phyloP scores from a whole-genome alignment of 176 grass and related monocot species.

The Juncus inflexus region DNA sequence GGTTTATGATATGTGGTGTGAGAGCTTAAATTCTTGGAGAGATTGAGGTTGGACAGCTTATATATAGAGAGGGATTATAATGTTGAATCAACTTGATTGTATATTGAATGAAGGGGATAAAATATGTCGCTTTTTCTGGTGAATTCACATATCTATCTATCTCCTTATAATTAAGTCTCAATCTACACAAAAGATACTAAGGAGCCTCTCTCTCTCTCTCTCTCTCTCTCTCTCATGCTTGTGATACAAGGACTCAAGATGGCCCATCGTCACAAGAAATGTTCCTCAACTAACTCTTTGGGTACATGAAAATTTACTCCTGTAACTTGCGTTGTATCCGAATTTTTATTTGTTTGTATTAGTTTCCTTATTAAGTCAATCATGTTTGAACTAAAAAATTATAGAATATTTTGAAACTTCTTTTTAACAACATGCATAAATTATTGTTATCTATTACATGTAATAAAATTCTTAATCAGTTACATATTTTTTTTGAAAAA shows the following conservation, averaged over 20 bases:
- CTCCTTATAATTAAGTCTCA: conserved; percentile 14
- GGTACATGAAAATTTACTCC: too few species aligned
- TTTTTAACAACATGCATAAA: too few species aligned
- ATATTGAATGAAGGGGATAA: conserved; percentile 26
- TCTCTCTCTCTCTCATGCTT: not conserved
- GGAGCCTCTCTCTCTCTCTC: conserved; percentile 5
- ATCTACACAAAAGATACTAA: conserved; percentile 15
- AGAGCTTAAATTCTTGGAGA: conserved; percentile 25
- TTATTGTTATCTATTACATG: too few species aligned
- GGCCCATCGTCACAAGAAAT: conserved; percentile 25
- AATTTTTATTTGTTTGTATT: too few species aligned
- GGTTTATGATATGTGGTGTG: not conserved
- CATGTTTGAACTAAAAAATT: too few species aligned
- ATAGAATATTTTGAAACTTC: too few species aligned
- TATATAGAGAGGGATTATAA: conserved; percentile 13
- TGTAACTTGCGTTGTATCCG: too few species aligned
- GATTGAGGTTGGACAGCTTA: not conserved
- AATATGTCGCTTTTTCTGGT: not conserved
- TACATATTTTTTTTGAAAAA: too few species aligned
- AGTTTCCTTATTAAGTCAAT: too few species aligned
- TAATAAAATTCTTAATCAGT: too few species aligned
- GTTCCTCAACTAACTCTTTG: not conserved
- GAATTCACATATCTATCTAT: conserved; percentile 25
- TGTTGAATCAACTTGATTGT: not conserved
- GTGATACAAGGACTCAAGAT: conserved; percentile 22